Conservation (phyloP, 352 stramenopile species). For the Phytophthora citrophthora region DNA sequence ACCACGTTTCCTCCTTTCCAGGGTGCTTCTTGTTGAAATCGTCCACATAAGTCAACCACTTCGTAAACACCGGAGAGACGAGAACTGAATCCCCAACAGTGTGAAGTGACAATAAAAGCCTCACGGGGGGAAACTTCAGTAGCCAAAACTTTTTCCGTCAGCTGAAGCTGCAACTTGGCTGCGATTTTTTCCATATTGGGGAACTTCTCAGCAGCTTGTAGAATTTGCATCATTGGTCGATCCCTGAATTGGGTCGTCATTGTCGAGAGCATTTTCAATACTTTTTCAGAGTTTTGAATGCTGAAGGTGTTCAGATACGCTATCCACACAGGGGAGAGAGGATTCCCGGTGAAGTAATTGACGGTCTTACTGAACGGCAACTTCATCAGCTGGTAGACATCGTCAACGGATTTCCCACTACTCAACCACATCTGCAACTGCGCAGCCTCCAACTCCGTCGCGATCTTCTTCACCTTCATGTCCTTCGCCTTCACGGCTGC, state of each 20-base stretch:
- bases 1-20: background rate
- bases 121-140: background rate
- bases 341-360: too few relatives aligned
- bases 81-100: background rate
- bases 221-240: background rate
- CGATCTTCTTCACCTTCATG: background rate
- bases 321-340: background rate
- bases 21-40: background rate
- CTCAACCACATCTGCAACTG: conserved; percentile 2
- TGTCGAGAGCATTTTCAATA: background rate
- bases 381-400: background rate
- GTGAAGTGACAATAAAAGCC: background rate
- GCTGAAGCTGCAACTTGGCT: background rate
- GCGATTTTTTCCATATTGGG: background rate
- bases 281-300: background rate
- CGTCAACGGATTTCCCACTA: background rate
- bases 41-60: background rate
- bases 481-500: background rate
- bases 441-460: background rate
- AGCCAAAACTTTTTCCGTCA: background rate
- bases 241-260: background rate
- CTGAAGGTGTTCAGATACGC: background rate
- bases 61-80: background rate
- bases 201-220: background rate
- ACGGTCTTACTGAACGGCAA: background rate